Evolutionary conservation across 345 rosid genomes (phyloP).

Genomic region (Arabis alpina): DNA sequence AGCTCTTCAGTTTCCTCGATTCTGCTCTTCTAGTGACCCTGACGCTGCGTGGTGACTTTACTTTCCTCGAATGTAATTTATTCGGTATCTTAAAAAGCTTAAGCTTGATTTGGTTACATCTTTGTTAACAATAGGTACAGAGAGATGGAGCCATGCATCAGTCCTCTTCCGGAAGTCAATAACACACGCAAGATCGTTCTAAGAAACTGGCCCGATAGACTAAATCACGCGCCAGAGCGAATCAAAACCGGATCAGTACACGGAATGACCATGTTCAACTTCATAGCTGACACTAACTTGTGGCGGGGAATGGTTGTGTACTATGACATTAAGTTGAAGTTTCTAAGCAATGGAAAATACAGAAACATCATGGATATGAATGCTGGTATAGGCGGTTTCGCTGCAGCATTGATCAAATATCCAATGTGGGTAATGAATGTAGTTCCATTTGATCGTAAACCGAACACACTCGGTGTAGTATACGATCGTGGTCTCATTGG

Average conservation of each 20-base stretch:
- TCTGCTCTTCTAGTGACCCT: slow-evolving; percentile 50
- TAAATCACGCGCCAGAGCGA: slow-evolving; percentile 50
- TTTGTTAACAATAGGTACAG: slow-evolving; percentile 48
- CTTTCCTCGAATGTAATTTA: slow-evolving; percentile 6
- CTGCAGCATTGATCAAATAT: slow-evolving; percentile 57
- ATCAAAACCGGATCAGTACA: slow-evolving; percentile 39
- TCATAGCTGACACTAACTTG: slow-evolving; percentile 46
- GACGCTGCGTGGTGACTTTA: slow-evolving; percentile 62
- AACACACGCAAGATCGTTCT: slow-evolving; percentile 28
- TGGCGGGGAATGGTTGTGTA: slow-evolving; percentile 54
- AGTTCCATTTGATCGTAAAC: slow-evolving; percentile 53
- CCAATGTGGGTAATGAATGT: slow-evolving; percentile 82
- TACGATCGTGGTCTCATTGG: slow-evolving; percentile 77
- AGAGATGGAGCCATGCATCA: slow-evolving; percentile 64
- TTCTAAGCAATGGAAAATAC: slow-evolving; percentile 48
- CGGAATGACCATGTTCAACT: slow-evolving; percentile 45
- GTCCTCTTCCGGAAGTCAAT: slow-evolving; percentile 48
- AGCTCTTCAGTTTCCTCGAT: slow-evolving; percentile 43
- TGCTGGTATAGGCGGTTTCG: slow-evolving; percentile 71
- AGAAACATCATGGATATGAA: slow-evolving; percentile 80
- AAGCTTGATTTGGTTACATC: slow-evolving; percentile 3
- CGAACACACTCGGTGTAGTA: slow-evolving; percentile 57
- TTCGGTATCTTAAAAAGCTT: slow-evolving; percentile 24
- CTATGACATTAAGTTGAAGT: slow-evolving; percentile 51
- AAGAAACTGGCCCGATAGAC: slow-evolving; percentile 58